A percentile compares a stretch with the other conserved stretches of the same genome.
Evolutionary conservation across 2,329 filamentous ascomycete species (phyloP).

Genomic region (Arthrobotrys sinensis): DNA sequence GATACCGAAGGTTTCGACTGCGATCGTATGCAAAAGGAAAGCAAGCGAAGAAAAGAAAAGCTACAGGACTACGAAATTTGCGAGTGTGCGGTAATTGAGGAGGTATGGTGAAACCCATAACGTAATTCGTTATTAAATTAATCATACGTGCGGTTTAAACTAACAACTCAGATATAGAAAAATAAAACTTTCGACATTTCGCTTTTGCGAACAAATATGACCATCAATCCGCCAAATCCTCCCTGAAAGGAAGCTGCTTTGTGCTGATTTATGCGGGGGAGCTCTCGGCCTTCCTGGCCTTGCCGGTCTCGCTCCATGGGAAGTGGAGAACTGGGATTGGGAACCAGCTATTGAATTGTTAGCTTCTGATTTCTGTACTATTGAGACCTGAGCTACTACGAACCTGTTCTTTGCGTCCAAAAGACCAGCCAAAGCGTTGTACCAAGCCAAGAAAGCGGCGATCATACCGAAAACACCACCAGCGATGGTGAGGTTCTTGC

Average conservation of each 20-base stretch:
- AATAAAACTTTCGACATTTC: constrained; percentile 13
- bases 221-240: constrained; percentile 29
- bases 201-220: constrained; percentile 23
- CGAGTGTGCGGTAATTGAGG: constrained; percentile 1
- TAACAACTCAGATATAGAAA: constrained; percentile 42
- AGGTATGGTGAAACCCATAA: constrained; percentile 28
- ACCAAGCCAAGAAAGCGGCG: constrained; percentile 87
- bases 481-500: constrained; percentile 75
- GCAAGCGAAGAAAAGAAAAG: constrained; percentile 1
- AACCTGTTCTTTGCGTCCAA: constrained; percentile 74
- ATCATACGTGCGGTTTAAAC: constrained; percentile 40
- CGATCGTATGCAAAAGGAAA: constrained; percentile 7
- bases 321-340: constrained; percentile 65
- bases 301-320: constrained; percentile 66
- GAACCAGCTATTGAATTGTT: constrained; percentile 47
- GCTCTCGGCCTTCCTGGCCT: constrained; percentile 59
- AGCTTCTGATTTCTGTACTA: constrained; percentile 18
- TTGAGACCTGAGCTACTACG: constrained; percentile 23
- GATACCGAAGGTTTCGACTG: constrained; percentile 23
- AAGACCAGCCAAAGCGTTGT: constrained; percentile 86
- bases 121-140: constrained; percentile 52
- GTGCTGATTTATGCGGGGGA: constrained; percentile 39
- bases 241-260: constrained; percentile 7
- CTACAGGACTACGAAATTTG: constrained; percentile 29
- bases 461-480: constrained; percentile 86